Percentiles rank a stretch among this genome's conserved stretches.
phyloP scores from a whole-genome alignment of 345 rosid genomes.

The Syzygium aqueum region DNA sequence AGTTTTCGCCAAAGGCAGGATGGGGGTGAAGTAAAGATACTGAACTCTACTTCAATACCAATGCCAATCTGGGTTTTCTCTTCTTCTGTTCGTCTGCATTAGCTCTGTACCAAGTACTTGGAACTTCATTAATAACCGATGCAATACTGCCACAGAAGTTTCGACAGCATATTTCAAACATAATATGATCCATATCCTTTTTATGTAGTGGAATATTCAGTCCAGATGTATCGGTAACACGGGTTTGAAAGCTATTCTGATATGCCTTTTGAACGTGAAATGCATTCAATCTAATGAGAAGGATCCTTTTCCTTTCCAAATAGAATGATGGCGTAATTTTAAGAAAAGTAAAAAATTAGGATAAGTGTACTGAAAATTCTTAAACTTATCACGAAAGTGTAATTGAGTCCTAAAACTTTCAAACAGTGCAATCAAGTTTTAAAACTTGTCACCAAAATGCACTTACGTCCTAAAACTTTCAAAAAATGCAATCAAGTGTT shows the following conservation, averaged over 20 bases:
- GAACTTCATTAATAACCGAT: background rate
- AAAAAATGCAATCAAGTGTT: too few species aligned
- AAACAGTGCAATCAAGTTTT: too few species aligned
- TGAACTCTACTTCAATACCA: background rate
- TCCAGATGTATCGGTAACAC: background rate
- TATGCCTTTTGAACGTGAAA: background rate
- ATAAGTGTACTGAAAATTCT: too few species aligned
- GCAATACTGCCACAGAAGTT: background rate
- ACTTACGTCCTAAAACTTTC: too few species aligned
- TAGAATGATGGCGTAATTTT: background rate
- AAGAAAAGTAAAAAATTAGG: background rate
- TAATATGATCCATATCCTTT: background rate
- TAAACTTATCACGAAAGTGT: too few species aligned
- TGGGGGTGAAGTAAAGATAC: background rate
- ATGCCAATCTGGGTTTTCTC: background rate
- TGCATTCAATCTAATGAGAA: background rate
- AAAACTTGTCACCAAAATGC: too few species aligned
- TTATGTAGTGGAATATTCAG: background rate
- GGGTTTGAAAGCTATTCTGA: background rate
- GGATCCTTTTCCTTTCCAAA: background rate
- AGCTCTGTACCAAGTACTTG: background rate
- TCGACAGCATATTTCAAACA: background rate
- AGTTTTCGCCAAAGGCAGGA: background rate
- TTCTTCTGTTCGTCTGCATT: background rate
- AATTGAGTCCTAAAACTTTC: too few species aligned